These are phyloP conservation scores for Oryza coarctata DNA, from an alignment of 176 grass and related monocot genomes.

Conservation along the genomic window DNA sequence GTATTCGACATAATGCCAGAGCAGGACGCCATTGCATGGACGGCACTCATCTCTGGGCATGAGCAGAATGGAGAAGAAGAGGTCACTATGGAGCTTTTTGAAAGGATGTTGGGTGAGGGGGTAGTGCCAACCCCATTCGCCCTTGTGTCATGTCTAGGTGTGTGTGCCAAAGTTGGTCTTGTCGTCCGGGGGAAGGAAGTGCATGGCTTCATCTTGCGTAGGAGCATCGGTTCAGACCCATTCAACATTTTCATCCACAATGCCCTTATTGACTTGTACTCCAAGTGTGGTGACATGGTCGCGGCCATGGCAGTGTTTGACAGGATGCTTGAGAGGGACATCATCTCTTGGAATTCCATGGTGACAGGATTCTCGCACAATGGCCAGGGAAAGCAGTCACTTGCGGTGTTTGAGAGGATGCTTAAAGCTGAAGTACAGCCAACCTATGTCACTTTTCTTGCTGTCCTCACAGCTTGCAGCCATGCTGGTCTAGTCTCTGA, in stretches of 20 bases:
- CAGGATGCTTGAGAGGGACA: constrained; percentile 44
- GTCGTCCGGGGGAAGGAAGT: constrained; percentile 49
- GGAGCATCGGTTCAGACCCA: constrained; percentile 39
- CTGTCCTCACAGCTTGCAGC: constrained; percentile 64
- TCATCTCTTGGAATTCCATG: constrained; percentile 77
- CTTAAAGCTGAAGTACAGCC: constrained; percentile 48
- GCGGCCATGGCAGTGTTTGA: constrained; percentile 37
- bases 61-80: constrained; percentile 70
- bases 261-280: constrained; percentile 69
- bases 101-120: constrained; percentile 46
- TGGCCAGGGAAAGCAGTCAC: constrained; percentile 59
- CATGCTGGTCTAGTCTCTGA: constrained; percentile 64
- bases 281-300: constrained; percentile 58
- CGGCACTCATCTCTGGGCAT: constrained; percentile 65
- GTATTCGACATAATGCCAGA: constrained; percentile 46
- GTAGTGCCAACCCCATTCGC: constrained; percentile 41
- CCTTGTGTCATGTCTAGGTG: constrained; percentile 53
- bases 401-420: constrained; percentile 56
- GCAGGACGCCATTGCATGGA: constrained; percentile 56
- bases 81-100: constrained; percentile 43
- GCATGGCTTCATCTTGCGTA: constrained; percentile 53
- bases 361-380: constrained; percentile 69
- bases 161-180: constrained; percentile 56
- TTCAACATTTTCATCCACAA: constrained; percentile 74
- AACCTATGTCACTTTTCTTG: constrained; percentile 71